Evolutionary conservation across 768 basidiomycete genomes (phyloP), one percentile per base, ranked within the genome.

Genomic region (Gloeopeniophorella convolvens): DNA sequence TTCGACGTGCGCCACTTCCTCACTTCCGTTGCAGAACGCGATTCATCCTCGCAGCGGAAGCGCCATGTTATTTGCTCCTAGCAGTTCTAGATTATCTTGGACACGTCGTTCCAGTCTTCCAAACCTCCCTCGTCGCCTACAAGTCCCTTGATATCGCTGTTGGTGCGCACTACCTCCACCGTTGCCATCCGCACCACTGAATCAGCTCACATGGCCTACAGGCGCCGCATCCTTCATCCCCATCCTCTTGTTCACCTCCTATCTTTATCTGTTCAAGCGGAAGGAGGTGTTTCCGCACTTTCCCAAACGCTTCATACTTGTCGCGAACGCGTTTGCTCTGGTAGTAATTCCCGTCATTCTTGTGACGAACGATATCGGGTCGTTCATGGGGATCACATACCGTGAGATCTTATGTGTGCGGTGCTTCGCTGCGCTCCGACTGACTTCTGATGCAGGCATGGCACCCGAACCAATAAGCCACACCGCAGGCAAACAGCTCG

Each of bases 201-300:
- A 1, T 28, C 37, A 33, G 13, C 44, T 31, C 9, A 10, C 20
- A 7, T 27, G 20, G 20, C 18, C 11, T 45, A 28, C 24, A 63
- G 67, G 85, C 69, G 71, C 74, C 35, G 61, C 73, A 35, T 87
- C 88, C 3, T 82, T 79, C 59, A 60, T 82, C 20, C 84, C 87
- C 10, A 67, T 89, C 39, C 67, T 87, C 33, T 67, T 79, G 37
- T 87, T 83, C 66, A 77, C 71, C 16, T 47, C 75, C 47, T 85
- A 80, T 65, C 70, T 88, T 44, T 82, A 75, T 66, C 66, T 79
- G 46, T 75, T 86, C 52, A 72, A 77, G 23, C 66, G 69, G 40
- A 60, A 62, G 18, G 72, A 81, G 54, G 72, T 85, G 54, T 62
- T 82, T 36, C 69, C 73, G 40, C 62, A 63, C 31, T 70, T 86